Base-by-base conservation (phyloP, 768 basidiomycete species). In the Filobasidium floriforme region DNA sequence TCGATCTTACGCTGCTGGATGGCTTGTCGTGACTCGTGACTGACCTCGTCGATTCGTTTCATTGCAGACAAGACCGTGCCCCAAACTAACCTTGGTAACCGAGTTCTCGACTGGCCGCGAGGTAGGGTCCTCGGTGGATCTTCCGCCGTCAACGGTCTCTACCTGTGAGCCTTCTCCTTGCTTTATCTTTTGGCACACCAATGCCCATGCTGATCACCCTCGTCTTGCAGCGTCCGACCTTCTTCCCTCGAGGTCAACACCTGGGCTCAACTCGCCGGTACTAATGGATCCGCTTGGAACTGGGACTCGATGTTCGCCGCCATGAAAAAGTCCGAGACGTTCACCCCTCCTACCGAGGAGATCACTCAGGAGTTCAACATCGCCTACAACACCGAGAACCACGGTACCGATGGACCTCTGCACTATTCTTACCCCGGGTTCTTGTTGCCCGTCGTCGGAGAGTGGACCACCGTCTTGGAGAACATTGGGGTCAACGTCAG, bases 71-170 rank as follows among this genome's bases (percentile, higher is more conserved):
- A 75, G 51, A 84, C 84, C 15, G 78, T 80, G 6, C 73, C 82
- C 0, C 86, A 87, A 73, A 59, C 80, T 0, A 78, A 80, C 66
- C 80, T 81, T 24, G 76, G 73, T 41, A 80, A 81, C 63, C 81
- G 85, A 29, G 71, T 69, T 0, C 66, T 86, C 49, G 64, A 79
- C 2, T 87, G 86, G 84, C 84, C 87, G 15, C 63, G 80, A 72
- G 88, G 88, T 40, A 86, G 85, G 75, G 84, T 85, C 59, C 80
- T 89, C 26, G 87, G 88, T 62, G 87, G 88, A 7, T 86, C 84
- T 0, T 82, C 85, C 37, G 86, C 87, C 10, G 81, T 88, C 62
- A 89, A 89, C 75, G 87, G 85, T 59, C 82, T 88, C 81, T 88
- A 86, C 79, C 79, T 83, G 69, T 70, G 75, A 54, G 43, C 60